Conservation (phyloP, 805 yeast genomes). For the Saturnispora halmiae region DNA sequence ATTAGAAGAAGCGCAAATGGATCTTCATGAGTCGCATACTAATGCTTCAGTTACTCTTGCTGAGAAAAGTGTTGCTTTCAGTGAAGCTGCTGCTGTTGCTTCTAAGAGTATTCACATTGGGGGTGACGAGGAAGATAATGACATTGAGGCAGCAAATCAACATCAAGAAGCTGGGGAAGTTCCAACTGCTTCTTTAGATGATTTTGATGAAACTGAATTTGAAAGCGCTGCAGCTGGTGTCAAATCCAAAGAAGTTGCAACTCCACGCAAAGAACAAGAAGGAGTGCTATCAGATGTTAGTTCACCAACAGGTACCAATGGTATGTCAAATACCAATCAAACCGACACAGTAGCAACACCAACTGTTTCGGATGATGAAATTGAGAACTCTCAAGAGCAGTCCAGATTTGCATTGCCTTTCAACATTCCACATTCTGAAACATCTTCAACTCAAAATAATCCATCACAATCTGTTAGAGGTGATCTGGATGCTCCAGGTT, state of each 20-base stretch:
- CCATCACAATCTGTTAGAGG: constrained; percentile 87
- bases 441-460: constrained; percentile 87
- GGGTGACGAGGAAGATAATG: constrained; percentile 14
- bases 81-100: constrained; percentile 24
- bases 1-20: constrained; percentile 33
- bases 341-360: constrained; percentile 32
- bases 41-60: constrained; percentile 27
- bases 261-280: not conserved
- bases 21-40: constrained; percentile 30
- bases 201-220: constrained; percentile 23
- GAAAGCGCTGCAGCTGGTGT: constrained; percentile 4
- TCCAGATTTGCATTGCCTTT: constrained; percentile 31
- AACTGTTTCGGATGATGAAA: constrained; percentile 32
- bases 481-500: constrained; percentile 42
- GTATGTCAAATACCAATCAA: constrained; percentile 12
- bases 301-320: constrained; percentile 18
- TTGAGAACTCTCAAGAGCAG: constrained; percentile 11
- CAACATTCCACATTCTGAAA: constrained; percentile 65
- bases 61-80: constrained; percentile 25
- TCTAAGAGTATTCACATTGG: constrained; percentile 20
- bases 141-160: not conserved
- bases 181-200: constrained; percentile 28
- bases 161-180: constrained; percentile 19
- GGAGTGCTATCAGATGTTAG: constrained; percentile 14
- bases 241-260: constrained; percentile 10